phyloP scores from a whole-genome alignment of 2,329 filamentous ascomycete species.

The Ophiostoma tasmaniense region DNA sequence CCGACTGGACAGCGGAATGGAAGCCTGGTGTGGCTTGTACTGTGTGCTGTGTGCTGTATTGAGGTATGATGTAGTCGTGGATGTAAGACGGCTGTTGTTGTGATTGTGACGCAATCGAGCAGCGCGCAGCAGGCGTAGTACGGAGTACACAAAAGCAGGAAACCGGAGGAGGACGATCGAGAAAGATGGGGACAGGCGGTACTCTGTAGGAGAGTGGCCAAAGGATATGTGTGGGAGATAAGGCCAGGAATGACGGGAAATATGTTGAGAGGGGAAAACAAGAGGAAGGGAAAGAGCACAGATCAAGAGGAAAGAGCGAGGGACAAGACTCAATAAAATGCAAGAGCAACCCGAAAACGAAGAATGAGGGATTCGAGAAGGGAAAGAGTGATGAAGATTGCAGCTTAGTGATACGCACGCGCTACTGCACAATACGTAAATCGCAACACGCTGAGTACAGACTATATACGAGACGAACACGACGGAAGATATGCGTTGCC shows the following conservation, averaged over 20 bases:
- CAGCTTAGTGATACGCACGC: neutral
- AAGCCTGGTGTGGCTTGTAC: neutral
- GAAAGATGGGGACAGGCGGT: neutral
- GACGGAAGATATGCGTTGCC: neutral
- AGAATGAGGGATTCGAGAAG: neutral
- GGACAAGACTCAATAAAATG: neutral
- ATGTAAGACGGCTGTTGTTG: neutral
- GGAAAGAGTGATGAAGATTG: conserved; percentile 2
- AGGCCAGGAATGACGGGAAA: neutral
- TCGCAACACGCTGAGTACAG: neutral
- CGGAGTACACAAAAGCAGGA: neutral
- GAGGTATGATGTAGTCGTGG: neutral
- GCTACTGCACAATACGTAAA: conserved; percentile 4
- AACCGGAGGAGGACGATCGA: neutral
- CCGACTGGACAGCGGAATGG: neutral
- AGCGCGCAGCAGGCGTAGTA: neutral
- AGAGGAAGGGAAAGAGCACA: neutral
- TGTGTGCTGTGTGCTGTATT: neutral
- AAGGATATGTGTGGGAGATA: neutral
- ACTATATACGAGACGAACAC: neutral
- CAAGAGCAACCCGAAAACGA: neutral
- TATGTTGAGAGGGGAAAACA: neutral
- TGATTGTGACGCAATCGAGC: neutral
- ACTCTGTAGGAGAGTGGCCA: neutral
- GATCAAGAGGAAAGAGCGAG: neutral